phyloP scores from a whole-genome alignment of 371 early-diverging fungal species.

The Catenaria anguillulae region DNA sequence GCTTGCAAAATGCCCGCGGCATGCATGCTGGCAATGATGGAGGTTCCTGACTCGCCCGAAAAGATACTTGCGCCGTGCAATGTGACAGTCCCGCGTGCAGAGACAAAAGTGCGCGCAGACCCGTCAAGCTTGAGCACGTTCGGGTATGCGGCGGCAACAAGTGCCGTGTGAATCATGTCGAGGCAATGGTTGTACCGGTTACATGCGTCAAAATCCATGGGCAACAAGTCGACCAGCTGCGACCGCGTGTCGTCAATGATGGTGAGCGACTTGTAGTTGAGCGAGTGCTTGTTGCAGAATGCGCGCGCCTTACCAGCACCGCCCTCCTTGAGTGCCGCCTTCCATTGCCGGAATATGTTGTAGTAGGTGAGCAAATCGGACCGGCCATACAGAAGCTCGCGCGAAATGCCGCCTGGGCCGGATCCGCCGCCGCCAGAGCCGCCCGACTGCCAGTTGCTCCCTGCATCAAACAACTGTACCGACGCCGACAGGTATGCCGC shows the following conservation, averaged over 20 bases:
- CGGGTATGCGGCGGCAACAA: not conserved
- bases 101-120: not conserved
- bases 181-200: not conserved
- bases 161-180: not conserved
- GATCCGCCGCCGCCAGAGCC: constrained; percentile 29
- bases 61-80: not conserved
- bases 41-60: not conserved
- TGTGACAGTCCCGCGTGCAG: not conserved
- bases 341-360: constrained; percentile 59
- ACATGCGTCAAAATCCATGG: not conserved
- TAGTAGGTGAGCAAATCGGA: constrained; percentile 67
- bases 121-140: not conserved
- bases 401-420: constrained; percentile 2
- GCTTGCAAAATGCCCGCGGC: not conserved
- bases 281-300: constrained; percentile 40
- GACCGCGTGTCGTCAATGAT: constrained; percentile 66
- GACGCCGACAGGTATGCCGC: constrained; percentile 67
- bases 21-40: not conserved
- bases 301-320: constrained; percentile 22
- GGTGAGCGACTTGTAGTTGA: constrained; percentile 42
- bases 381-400: constrained; percentile 7
- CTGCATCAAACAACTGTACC: constrained; percentile 54
- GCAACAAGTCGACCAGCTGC: constrained; percentile 52
- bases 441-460: constrained; percentile 34
- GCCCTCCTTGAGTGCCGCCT: constrained; percentile 21